Percentiles rank a stretch among this genome's conserved stretches.
Conservation (phyloP, 2,329 filamentous ascomycete species). For the Talaromyces sp. region DNA sequence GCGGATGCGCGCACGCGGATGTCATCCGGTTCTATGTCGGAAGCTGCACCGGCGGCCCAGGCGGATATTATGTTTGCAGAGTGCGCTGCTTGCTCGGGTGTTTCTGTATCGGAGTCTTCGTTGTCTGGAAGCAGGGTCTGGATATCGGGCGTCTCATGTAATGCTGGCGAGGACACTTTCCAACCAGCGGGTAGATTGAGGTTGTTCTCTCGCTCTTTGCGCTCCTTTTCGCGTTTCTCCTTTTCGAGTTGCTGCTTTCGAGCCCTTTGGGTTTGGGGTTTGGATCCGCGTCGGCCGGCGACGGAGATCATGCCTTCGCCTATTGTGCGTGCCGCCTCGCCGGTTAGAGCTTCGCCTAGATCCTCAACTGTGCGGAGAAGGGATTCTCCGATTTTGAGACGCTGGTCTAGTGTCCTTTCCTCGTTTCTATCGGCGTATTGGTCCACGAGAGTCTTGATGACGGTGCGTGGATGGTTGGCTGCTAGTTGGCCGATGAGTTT, state of each 20-base stretch:
- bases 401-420: conserved; percentile 36
- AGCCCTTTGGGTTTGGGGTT: conserved; percentile 33
- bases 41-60: conserved; percentile 38
- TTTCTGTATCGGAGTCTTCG: conserved; percentile 34
- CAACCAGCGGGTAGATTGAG: conserved; percentile 29
- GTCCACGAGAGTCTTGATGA: conserved; percentile 40
- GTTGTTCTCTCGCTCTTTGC: conserved; percentile 26
- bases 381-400: conserved; percentile 42
- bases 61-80: conserved; percentile 39
- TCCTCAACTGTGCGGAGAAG: conserved; percentile 42
- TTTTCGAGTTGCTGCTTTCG: conserved; percentile 29
- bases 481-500: conserved; percentile 41
- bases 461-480: conserved; percentile 41
- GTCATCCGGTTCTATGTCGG: conserved; percentile 42
- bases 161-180: conserved; percentile 25
- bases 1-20: conserved; percentile 43
- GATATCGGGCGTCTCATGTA: conserved; percentile 5
- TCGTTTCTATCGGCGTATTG: conserved; percentile 40
- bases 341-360: conserved; percentile 36
- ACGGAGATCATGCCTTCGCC: conserved; percentile 40
- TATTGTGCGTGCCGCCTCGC: conserved; percentile 36
- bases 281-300: conserved; percentile 38
- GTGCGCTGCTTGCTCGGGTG: conserved; percentile 32
- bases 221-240: conserved; percentile 26
- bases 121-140: conserved; percentile 20